Percentiles rank a stretch among this genome's conserved stretches.
Evolutionary conservation across 176 grass and related monocot genomes (phyloP).

Genomic region (Alopecurus myosuroides): DNA sequence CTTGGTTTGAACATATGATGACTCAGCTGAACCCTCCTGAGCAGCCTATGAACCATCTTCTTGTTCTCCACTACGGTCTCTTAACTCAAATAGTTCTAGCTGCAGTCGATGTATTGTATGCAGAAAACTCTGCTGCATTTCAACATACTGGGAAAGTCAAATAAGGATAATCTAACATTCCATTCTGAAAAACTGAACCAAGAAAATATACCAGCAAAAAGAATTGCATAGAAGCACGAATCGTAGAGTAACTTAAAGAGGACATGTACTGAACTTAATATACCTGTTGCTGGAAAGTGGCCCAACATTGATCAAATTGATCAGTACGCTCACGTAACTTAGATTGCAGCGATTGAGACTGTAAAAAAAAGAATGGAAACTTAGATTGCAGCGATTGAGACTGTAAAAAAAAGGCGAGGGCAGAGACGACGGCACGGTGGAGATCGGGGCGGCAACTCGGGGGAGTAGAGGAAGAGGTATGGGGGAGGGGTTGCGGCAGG

Average conservation of each 20-base stretch:
- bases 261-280: not conserved
- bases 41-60: constrained; percentile 61
- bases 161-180: not conserved
- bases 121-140: constrained; percentile 79
- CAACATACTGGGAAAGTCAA: constrained; percentile 51
- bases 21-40: constrained; percentile 58
- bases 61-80: constrained; percentile 47
- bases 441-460: too few relatives aligned
- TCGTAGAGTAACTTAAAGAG: not conserved
- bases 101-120: constrained; percentile 90
- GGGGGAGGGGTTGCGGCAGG: too few relatives aligned
- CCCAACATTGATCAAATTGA: constrained; percentile 94
- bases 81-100: constrained; percentile 69
- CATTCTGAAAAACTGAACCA: not conserved
- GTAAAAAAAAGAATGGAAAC: too few relatives aligned
- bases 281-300: constrained; percentile 82
- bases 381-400: too few relatives aligned
- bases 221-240: not conserved
- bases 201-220: constrained; percentile 4
- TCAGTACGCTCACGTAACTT: constrained; percentile 86
- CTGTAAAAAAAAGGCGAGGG: too few relatives aligned
- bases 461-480: too few relatives aligned
- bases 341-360: constrained; percentile 78
- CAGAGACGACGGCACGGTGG: too few relatives aligned
- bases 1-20: constrained; percentile 60